Conservation (phyloP, 805 yeast species). For the Candida pseudofarinosa region DNA sequence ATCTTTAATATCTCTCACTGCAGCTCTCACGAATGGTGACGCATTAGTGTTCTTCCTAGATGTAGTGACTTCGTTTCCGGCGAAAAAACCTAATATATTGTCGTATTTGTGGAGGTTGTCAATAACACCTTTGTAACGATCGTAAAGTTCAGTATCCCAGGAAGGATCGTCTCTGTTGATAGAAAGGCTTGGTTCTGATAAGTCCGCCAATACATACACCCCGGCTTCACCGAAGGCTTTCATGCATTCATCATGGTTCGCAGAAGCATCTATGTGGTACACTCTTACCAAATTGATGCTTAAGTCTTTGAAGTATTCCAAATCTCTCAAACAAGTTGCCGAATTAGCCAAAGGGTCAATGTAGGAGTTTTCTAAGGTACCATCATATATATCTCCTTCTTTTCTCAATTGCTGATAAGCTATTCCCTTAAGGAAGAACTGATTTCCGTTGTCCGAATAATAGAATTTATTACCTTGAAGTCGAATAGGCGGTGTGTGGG, state of each 20-base stretch:
- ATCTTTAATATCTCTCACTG: constrained; percentile 29
- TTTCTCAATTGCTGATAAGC: constrained; percentile 78
- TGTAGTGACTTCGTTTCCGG: constrained; percentile 40
- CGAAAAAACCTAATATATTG: constrained; percentile 37
- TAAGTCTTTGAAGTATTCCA: constrained; percentile 67
- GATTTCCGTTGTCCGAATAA: constrained; percentile 65
- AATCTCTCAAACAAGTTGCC: constrained; percentile 70
- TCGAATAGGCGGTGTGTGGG: constrained; percentile 38
- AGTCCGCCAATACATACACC: constrained; percentile 32
- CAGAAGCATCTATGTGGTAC: constrained; percentile 73
- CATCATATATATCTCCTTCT: constrained; percentile 25
- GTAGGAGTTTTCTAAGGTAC: constrained; percentile 22
- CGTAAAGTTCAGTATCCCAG: constrained; percentile 31
- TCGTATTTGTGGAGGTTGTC: constrained; percentile 28
- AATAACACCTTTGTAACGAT: constrained; percentile 30
- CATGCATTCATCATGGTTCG: constrained; percentile 78
- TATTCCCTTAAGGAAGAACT: constrained; percentile 82
- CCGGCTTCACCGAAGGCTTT: constrained; percentile 43
- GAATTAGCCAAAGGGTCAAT: constrained; percentile 79
- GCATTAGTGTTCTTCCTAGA: constrained; percentile 22
- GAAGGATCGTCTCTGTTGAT: constrained; percentile 28
- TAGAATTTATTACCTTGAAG: constrained; percentile 75
- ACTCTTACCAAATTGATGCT: constrained; percentile 80
- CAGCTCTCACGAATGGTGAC: constrained; percentile 34
- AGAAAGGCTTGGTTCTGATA: constrained; percentile 33